These are phyloP conservation scores for Crepidotus variabilis DNA, from an alignment of 768 basidiomycete genomes.

Conservation along the genomic window DNA sequence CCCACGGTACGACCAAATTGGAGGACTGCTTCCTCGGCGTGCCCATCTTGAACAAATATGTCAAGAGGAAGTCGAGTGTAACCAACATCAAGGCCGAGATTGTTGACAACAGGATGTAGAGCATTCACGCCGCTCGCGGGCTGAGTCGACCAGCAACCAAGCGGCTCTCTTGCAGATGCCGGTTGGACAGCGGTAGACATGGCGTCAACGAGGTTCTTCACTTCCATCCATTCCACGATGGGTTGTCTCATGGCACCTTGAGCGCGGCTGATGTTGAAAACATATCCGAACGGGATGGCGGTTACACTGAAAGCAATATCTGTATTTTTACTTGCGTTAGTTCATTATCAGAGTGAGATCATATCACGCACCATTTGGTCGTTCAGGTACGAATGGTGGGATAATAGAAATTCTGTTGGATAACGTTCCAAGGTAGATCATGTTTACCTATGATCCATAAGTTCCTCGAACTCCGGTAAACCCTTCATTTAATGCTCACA, in stretches of 20 bases:
- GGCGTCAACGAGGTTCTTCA: conserved; percentile 29
- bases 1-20: conserved; percentile 21
- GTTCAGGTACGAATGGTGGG: conserved; percentile 42
- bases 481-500: conserved; percentile 11
- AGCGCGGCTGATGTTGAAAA: conserved; percentile 38
- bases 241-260: conserved; percentile 30
- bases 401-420: conserved; percentile 44
- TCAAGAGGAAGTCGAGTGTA: conserved; percentile 27
- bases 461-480: not conserved
- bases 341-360: not conserved
- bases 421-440: conserved; percentile 43
- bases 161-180: conserved; percentile 11
- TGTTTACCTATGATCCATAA: conserved; percentile 31
- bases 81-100: conserved; percentile 29
- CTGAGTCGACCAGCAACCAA: conserved; percentile 32
- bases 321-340: not conserved
- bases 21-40: conserved; percentile 15
- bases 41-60: conserved; percentile 15
- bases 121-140: conserved; percentile 17
- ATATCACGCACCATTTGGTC: conserved; percentile 27
- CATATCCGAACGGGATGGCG: conserved; percentile 30
- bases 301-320: conserved; percentile 24
- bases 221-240: conserved; percentile 43
- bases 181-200: conserved; percentile 14
- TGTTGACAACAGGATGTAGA: conserved; percentile 15